Percentiles rank a stretch among this genome's conserved stretches.
Conservation (phyloP, 1,284 basidiomycete genomes). For the Peniophora sp. region DNA sequence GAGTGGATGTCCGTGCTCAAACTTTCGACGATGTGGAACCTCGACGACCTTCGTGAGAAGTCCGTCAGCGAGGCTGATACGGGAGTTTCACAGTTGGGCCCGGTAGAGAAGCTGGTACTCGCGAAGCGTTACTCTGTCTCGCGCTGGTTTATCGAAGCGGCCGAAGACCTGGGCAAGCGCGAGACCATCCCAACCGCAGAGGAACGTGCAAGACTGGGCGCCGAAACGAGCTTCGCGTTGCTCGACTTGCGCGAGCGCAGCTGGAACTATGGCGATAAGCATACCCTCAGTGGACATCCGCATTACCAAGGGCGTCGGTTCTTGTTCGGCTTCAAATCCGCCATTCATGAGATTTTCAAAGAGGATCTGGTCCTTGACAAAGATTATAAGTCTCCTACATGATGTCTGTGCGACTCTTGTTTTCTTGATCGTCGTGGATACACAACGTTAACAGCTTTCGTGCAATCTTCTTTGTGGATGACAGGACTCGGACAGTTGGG, state of each 20-base stretch:
- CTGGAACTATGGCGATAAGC: too few relatives aligned
- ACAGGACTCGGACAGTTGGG: too few relatives aligned
- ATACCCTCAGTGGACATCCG: too few relatives aligned
- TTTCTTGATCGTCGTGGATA: too few relatives aligned
- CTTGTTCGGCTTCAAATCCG: too few relatives aligned
- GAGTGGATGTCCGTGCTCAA: slow-evolving; percentile 6
- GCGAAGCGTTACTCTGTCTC: not conserved
- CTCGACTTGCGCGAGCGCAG: not conserved
- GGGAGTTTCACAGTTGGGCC: not conserved
- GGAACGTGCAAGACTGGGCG: not conserved
- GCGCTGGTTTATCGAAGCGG: not conserved
- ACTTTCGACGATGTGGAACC: slow-evolving; percentile 8
- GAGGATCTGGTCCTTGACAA: too few relatives aligned
- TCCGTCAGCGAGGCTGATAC: not conserved
- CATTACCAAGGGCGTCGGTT: too few relatives aligned
- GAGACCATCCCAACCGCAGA: not conserved
- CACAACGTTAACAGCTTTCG: too few relatives aligned
- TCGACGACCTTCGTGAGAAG: slow-evolving; percentile 2
- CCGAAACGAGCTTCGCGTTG: not conserved
- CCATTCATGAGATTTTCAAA: too few relatives aligned
- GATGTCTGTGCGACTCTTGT: too few relatives aligned
- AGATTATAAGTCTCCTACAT: too few relatives aligned
- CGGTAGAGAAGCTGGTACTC: not conserved
- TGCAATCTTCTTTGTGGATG: too few relatives aligned
- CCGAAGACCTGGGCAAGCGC: not conserved